Evolutionary conservation across 257 asterid genomes (phyloP).

Genomic region (Perilla frutescens): DNA sequence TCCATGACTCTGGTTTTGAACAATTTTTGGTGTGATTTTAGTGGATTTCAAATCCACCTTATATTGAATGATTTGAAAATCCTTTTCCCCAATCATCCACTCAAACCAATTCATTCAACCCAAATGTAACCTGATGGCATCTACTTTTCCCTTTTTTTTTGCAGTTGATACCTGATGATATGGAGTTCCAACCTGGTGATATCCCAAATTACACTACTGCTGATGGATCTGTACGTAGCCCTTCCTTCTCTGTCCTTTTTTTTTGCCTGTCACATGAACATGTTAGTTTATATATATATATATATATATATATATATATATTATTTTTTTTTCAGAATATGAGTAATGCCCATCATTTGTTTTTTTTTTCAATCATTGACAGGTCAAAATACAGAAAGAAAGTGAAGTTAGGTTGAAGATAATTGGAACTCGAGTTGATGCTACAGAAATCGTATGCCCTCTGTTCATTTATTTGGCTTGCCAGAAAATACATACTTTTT

Average conservation of each 20-base stretch:
- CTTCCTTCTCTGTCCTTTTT: neutral
- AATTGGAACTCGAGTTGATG: slow-evolving; percentile 72
- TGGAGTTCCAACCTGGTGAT: slow-evolving; percentile 97
- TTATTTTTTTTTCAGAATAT: neutral
- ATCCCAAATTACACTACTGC: slow-evolving; percentile 94
- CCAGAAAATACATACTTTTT: neutral
- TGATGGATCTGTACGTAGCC: slow-evolving; percentile 62
- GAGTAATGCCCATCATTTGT: slow-evolving; percentile 13
- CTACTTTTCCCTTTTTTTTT: slow-evolving; percentile 19
- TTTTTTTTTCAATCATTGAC: slow-evolving; percentile 31
- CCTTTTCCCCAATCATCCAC: neutral
- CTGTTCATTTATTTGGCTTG: slow-evolving; percentile 3
- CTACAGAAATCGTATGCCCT: slow-evolving; percentile 81
- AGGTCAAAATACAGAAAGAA: slow-evolving; percentile 67
- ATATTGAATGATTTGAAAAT: neutral
- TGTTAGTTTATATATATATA: neutral
- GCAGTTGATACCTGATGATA: slow-evolving; percentile 93
- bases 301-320: no score
- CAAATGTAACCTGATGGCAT: neutral
- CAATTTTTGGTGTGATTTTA: neutral
- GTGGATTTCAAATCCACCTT: neutral
- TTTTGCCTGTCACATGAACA: slow-evolving; percentile 17
- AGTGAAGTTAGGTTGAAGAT: slow-evolving; percentile 71
- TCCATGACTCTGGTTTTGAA: neutral
- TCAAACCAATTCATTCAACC: neutral